Percentiles rank a stretch among this genome's conserved stretches.
phyloP scores from a whole-genome alignment of 805 yeast species.

The Nakazawaea ishiwadae region DNA sequence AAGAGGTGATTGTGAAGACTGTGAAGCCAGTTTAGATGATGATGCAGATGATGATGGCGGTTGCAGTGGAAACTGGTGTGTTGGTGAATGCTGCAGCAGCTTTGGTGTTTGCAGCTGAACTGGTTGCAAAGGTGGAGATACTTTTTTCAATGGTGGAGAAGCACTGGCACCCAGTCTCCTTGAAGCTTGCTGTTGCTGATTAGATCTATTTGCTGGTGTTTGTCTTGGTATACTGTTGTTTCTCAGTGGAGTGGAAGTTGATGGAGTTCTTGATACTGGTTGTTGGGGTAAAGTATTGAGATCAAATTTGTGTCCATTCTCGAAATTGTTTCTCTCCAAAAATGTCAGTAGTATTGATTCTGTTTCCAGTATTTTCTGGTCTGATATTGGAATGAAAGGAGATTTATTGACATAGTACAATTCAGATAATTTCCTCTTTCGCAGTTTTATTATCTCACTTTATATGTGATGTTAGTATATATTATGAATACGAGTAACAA shows the following conservation, averaged over 20 bases:
- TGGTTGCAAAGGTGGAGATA: constrained; percentile 1
- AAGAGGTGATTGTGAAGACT: not conserved
- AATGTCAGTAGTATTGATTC: constrained; percentile 39
- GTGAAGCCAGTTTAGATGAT: not conserved
- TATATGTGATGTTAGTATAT: not conserved
- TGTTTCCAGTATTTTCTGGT: constrained; percentile 29
- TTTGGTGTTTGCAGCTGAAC: not conserved
- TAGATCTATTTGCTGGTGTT: not conserved
- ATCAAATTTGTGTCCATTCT: constrained; percentile 38
- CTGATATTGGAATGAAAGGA: constrained; percentile 41
- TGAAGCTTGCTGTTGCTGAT: too few species aligned
- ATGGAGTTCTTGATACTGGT: constrained; percentile 18
- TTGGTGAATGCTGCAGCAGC: constrained; percentile 2
- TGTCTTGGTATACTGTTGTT: not conserved
- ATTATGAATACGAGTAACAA: too few species aligned
- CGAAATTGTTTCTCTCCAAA: constrained; percentile 47
- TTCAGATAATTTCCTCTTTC: constrained; percentile 58
- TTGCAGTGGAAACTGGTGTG: not conserved
- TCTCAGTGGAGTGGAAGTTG: constrained; percentile 16
- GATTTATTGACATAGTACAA: constrained; percentile 54
- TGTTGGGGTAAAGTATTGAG: constrained; percentile 27
- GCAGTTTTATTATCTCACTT: constrained; percentile 37
- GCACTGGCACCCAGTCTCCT: too few species aligned
- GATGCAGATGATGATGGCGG: not conserved
- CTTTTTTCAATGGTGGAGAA: not conserved